These are phyloP conservation scores for Mimosa pudica DNA, from an alignment of 306 rosid species.

Conservation along the genomic window DNA sequence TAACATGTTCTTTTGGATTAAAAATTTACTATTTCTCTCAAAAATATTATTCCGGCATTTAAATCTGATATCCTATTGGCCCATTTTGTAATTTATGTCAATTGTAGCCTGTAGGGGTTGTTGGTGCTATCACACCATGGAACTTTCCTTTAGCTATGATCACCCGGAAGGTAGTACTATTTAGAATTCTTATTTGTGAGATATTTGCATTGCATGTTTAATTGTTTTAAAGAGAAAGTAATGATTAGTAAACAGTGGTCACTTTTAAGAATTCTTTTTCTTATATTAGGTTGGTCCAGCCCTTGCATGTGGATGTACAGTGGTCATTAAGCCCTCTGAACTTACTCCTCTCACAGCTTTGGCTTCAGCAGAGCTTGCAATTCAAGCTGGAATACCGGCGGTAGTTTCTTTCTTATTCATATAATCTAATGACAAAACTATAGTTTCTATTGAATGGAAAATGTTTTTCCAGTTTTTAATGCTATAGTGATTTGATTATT, in stretches of 20 bases:
- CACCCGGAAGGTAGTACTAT: constrained; percentile 74
- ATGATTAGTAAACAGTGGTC: constrained; percentile 1
- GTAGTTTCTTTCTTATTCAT: constrained; percentile 53
- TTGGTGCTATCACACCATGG: constrained; percentile 94
- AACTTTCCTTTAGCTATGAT: constrained; percentile 98
- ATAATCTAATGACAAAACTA: neutral
- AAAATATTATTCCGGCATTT: constrained; percentile 11
- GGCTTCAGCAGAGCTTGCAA: constrained; percentile 94
- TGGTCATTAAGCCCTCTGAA: constrained; percentile 93
- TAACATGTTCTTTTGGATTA: constrained; percentile 12
- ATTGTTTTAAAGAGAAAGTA: constrained; percentile 18
- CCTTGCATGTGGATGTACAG: constrained; percentile 98
- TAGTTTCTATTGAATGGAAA: constrained; percentile 8
- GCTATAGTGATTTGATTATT: constrained; percentile 7
- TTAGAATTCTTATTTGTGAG: constrained; percentile 31
- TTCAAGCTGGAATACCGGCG: constrained; percentile 95
- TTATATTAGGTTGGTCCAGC: constrained; percentile 93
- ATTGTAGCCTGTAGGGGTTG: constrained; percentile 98
- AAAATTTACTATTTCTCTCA: constrained; percentile 18
- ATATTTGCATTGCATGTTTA: constrained; percentile 29
- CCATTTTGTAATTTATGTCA: constrained; percentile 6
- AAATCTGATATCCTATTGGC: neutral
- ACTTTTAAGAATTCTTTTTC: constrained; percentile 25
- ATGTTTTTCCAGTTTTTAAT: neutral
- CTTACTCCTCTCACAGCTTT: constrained; percentile 96